These are phyloP conservation scores for Coemansia sp. DNA, from an alignment of 192 early-diverging fungal genomes.

Conservation along the genomic window DNA sequence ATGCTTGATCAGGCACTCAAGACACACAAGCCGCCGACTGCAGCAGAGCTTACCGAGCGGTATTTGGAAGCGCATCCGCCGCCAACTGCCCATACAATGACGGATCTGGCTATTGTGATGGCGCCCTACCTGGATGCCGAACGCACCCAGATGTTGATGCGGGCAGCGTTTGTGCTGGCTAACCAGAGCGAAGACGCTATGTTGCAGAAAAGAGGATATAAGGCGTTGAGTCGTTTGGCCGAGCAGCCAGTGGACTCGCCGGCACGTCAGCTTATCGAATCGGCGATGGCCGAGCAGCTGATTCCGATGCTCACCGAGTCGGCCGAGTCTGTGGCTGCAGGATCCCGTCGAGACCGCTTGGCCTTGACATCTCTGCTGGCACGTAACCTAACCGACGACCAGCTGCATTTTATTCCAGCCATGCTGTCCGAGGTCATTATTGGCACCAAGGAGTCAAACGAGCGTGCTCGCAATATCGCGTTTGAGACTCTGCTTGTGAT, in stretches of 20 bases:
- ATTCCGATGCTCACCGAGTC: slow-evolving; percentile 77
- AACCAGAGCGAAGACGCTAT: slow-evolving; percentile 65
- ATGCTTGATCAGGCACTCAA: slow-evolving; percentile 61
- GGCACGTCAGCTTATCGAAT: slow-evolving; percentile 29
- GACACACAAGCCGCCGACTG: slow-evolving; percentile 52
- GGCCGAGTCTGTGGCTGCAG: slow-evolving; percentile 58
- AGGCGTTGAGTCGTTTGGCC: slow-evolving; percentile 62
- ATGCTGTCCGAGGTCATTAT: slow-evolving; percentile 90
- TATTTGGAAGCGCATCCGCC: slow-evolving; percentile 57
- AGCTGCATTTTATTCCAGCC: slow-evolving; percentile 83
- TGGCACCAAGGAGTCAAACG: slow-evolving; percentile 89
- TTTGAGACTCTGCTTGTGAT: slow-evolving; percentile 85
- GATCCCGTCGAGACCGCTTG: slow-evolving; percentile 83
- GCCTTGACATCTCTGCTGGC: slow-evolving; percentile 64
- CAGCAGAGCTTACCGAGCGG: slow-evolving; percentile 52
- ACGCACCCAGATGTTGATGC: slow-evolving; percentile 60
- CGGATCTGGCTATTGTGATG: slow-evolving; percentile 80
- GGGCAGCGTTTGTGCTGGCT: slow-evolving; percentile 42
- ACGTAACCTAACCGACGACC: slow-evolving; percentile 59
- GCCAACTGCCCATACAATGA: slow-evolving; percentile 79
- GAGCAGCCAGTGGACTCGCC: slow-evolving; percentile 34
- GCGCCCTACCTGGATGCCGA: slow-evolving; percentile 69
- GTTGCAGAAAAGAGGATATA: slow-evolving; percentile 96
- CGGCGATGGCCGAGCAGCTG: slow-evolving; percentile 58
- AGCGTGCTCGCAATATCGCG: slow-evolving; percentile 77